Evolutionary conservation across 129 eudicot species (phyloP).

Genomic region (Tanacetum coccineum): DNA sequence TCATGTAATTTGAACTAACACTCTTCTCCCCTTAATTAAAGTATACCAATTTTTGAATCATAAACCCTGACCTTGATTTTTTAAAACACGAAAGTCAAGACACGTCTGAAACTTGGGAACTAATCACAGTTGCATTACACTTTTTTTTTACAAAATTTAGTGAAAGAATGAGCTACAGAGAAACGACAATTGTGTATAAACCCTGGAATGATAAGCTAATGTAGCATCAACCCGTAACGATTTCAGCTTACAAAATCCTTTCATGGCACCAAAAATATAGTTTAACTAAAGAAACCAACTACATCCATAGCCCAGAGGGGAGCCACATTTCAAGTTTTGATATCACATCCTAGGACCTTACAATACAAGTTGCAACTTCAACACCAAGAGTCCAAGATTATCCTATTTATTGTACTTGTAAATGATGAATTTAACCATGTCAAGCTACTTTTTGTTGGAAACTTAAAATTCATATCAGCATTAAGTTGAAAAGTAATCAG

Average conservation of each 20-base stretch:
- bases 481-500: not conserved
- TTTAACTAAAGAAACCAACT: too few relatives aligned
- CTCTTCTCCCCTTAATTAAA: not conserved
- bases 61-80: not conserved
- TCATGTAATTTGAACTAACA: not conserved
- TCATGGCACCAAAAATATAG: too few relatives aligned
- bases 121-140: not conserved
- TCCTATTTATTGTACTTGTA: not conserved
- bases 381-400: not conserved
- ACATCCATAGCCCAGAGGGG: too few relatives aligned
- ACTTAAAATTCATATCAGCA: not conserved
- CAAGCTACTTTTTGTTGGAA: not conserved
- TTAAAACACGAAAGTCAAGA: slow-evolving; percentile 3
- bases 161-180: not conserved
- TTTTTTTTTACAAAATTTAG: not conserved
- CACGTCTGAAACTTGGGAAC: slow-evolving; percentile 8
- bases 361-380: not conserved
- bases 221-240: too few relatives aligned
- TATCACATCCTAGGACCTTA: too few relatives aligned
- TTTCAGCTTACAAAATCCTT: too few relatives aligned
- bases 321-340: too few relatives aligned
- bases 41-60: not conserved
- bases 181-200: not conserved
- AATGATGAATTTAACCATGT: not conserved
- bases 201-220: too few relatives aligned